Evolutionary conservation across 2,329 filamentous ascomycete species (phyloP).

Genomic region (Dactylellina drechsleri): DNA sequence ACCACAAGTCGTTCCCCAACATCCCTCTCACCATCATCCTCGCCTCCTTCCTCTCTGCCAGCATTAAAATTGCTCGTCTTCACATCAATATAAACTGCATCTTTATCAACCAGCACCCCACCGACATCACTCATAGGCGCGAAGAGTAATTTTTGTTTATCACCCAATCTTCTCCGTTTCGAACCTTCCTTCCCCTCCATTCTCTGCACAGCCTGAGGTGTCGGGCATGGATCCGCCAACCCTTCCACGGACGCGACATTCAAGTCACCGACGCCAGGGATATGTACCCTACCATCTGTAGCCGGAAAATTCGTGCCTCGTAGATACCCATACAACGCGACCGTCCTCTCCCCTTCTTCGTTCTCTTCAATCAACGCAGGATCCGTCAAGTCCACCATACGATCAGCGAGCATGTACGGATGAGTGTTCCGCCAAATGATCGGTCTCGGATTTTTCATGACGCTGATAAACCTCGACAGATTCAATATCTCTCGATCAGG

Average conservation of each 20-base stretch:
- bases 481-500: slow-evolving; percentile 97
- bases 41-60: slow-evolving; percentile 67
- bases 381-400: slow-evolving; percentile 93
- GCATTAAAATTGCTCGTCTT: slow-evolving; percentile 74
- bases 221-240: slow-evolving; percentile 93
- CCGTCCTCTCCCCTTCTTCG: slow-evolving; percentile 85
- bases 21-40: slow-evolving; percentile 77
- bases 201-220: slow-evolving; percentile 86
- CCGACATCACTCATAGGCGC: slow-evolving; percentile 98
- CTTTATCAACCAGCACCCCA: slow-evolving; percentile 93
- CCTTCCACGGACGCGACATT: slow-evolving; percentile 84
- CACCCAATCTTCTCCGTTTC: slow-evolving; percentile 78
- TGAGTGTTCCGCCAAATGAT: slow-evolving; percentile 96
- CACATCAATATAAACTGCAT: slow-evolving; percentile 88
- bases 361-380: slow-evolving; percentile 90
- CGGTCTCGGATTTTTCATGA: slow-evolving; percentile 99
- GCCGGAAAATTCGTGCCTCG: slow-evolving; percentile 93
- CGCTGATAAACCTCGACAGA: slow-evolving; percentile 89
- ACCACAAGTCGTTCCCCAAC: slow-evolving; percentile 95
- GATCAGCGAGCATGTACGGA: slow-evolving; percentile 91
- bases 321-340: slow-evolving; percentile 92
- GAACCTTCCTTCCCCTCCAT: slow-evolving; percentile 79
- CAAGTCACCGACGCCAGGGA: slow-evolving; percentile 91
- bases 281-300: slow-evolving; percentile 84
- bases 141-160: slow-evolving; percentile 96